phyloP scores from a whole-genome alignment of 805 yeast genomes.

The Lipomyces chichibuensis region DNA sequence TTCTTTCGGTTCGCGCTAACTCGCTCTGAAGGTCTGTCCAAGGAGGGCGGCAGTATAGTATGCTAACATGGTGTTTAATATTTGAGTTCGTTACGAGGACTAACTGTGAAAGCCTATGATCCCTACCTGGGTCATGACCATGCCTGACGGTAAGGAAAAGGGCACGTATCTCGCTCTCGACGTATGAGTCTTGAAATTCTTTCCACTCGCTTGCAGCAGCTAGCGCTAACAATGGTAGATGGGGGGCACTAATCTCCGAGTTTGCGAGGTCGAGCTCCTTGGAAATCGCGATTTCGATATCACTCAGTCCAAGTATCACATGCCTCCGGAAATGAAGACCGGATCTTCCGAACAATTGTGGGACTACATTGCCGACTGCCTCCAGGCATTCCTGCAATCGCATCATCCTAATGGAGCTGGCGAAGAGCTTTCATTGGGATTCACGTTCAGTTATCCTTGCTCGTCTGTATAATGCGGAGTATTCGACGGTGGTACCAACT shows the following conservation, averaged over 20 bases:
- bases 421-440: conserved; percentile 75
- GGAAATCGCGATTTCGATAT: conserved; percentile 87
- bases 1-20: background rate
- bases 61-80: conserved; percentile 3
- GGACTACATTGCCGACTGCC: conserved; percentile 82
- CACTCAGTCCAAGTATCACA: conserved; percentile 79
- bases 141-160: conserved; percentile 86
- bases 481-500: background rate
- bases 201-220: background rate
- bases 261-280: conserved; percentile 78
- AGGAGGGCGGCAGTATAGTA: conserved; percentile 42
- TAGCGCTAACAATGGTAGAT: conserved; percentile 44
- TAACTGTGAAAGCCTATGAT: conserved; percentile 70
- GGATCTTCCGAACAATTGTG: conserved; percentile 75
- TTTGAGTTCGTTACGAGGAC: background rate
- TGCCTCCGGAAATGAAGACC: conserved; percentile 71
- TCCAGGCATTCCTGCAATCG: conserved; percentile 69
- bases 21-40: conserved; percentile 30
- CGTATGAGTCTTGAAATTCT: conserved; percentile 29
- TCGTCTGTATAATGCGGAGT: conserved; percentile 19
- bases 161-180: conserved; percentile 94
- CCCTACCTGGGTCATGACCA: conserved; percentile 94
- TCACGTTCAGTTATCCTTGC: conserved; percentile 89
- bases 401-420: conserved; percentile 65
- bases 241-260: conserved; percentile 97